Conservation (phyloP, 306 rosid genomes). For the Quercus robur region DNA sequence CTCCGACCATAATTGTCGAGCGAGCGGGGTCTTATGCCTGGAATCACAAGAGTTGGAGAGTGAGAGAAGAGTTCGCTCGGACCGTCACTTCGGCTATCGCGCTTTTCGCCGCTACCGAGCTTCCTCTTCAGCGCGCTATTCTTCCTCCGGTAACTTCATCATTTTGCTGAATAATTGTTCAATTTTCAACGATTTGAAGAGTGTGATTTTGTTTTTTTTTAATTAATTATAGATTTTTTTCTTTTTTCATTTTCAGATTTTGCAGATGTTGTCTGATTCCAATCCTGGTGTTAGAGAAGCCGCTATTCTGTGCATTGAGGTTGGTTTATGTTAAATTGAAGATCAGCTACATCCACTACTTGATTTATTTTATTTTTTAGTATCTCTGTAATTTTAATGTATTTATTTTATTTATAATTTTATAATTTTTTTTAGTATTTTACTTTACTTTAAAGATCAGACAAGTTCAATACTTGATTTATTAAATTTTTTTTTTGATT, state of each 20-base stretch:
- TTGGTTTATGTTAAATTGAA: slow-evolving; percentile 12
- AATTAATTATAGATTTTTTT: neutral
- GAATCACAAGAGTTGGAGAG: slow-evolving; percentile 96
- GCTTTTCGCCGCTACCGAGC: slow-evolving; percentile 89
- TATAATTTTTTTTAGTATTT: neutral
- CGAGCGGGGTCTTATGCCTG: slow-evolving; percentile 97
- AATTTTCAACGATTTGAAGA: too few species aligned
- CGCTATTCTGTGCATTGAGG: slow-evolving; percentile 92
- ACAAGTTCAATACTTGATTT: neutral
- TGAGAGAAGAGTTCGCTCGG: slow-evolving; percentile 92
- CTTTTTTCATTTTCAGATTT: slow-evolving; percentile 45
- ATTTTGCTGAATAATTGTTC: neutral
- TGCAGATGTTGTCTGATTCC: slow-evolving; percentile 87
- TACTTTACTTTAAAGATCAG: too few species aligned
- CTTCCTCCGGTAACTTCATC: slow-evolving; percentile 80
- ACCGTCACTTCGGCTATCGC: slow-evolving; percentile 94
- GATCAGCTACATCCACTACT: neutral
- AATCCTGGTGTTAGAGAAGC: slow-evolving; percentile 92
- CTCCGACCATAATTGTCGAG: slow-evolving; percentile 97
- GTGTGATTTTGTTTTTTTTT: too few species aligned
- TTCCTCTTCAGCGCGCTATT: slow-evolving; percentile 84
- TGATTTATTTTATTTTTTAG: neutral
- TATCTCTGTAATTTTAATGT: neutral
- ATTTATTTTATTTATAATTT: neutral
- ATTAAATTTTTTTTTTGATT: too few species aligned